Percentiles rank a stretch among this genome's conserved stretches.
phyloP scores from a whole-genome alignment of 768 basidiomycete species.

The Pisolithus albus region DNA sequence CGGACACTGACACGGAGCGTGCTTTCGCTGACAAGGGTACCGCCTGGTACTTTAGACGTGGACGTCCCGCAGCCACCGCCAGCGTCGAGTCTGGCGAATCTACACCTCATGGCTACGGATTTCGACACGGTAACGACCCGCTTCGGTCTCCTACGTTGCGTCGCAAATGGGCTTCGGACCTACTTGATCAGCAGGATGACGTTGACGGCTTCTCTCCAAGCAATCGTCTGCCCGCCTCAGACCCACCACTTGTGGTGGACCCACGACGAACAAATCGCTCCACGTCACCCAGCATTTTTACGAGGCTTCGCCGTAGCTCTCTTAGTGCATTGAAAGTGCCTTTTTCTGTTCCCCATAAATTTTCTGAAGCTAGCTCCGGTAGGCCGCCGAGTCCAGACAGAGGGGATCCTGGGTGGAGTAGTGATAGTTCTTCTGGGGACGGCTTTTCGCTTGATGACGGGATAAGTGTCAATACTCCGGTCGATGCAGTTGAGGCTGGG shows the following conservation, averaged over 20 bases:
- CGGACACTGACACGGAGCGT: conserved; percentile 75
- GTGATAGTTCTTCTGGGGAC: conserved; percentile 54
- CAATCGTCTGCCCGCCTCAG: not conserved
- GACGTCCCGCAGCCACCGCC: conserved; percentile 25
- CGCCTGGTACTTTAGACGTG: conserved; percentile 48
- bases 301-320: conserved; percentile 39
- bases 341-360: conserved; percentile 23
- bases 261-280: conserved; percentile 8
- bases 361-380: conserved; percentile 14
- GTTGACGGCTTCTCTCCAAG: conserved; percentile 3
- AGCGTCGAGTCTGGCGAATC: conserved; percentile 27
- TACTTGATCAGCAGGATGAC: conserved; percentile 27
- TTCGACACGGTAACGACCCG: conserved; percentile 28
- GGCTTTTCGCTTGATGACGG: conserved; percentile 18
- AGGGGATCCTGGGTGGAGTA: conserved; percentile 45
- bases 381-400: conserved; percentile 24
- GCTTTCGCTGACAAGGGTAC: conserved; percentile 53
- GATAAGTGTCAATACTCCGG: conserved; percentile 4
- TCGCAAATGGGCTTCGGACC: conserved; percentile 42
- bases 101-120: conserved; percentile 26
- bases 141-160: conserved; percentile 38
- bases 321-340: conserved; percentile 36
- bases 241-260: not conserved
- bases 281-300: conserved; percentile 32
- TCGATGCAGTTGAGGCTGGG: conserved; percentile 17